Conservation (phyloP, 1,284 basidiomycete genomes). For the Ganoderma lucidum region DNA sequence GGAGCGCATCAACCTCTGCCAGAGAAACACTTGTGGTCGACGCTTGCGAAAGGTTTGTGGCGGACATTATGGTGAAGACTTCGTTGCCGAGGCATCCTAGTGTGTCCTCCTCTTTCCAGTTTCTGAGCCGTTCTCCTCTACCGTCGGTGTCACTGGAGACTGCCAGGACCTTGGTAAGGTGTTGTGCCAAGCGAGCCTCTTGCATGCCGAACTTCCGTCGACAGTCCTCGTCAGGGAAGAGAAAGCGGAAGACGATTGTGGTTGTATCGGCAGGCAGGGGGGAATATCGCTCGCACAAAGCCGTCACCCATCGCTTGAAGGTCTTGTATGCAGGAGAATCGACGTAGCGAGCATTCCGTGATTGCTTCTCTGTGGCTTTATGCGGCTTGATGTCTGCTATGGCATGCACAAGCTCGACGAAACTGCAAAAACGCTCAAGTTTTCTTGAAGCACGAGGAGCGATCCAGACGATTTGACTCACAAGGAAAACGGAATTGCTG, state of each 20-base stretch:
- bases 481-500: slow-evolving; percentile 24
- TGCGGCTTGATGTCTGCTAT: slow-evolving; percentile 31
- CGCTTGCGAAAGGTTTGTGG: slow-evolving; percentile 36
- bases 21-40: slow-evolving; percentile 47
- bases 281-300: slow-evolving; percentile 50
- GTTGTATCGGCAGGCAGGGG: slow-evolving; percentile 58
- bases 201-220: slow-evolving; percentile 78
- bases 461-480: slow-evolving; percentile 38
- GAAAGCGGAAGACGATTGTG: slow-evolving; percentile 67
- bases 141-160: slow-evolving; percentile 40
- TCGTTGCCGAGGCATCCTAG: slow-evolving; percentile 78
- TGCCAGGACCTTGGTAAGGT: slow-evolving; percentile 61
- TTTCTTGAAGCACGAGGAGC: slow-evolving; percentile 36
- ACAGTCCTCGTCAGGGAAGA: slow-evolving; percentile 85
- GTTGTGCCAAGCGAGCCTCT: slow-evolving; percentile 68
- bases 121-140: slow-evolving; percentile 47
- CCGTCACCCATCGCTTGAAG: slow-evolving; percentile 56
- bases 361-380: slow-evolving; percentile 21
- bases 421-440: slow-evolving; percentile 18
- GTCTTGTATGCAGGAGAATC: slow-evolving; percentile 35
- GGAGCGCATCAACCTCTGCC: slow-evolving; percentile 63
- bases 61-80: slow-evolving; percentile 54
- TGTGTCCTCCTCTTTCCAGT: slow-evolving; percentile 58
- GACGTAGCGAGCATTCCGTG: slow-evolving; percentile 17
- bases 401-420: slow-evolving; percentile 32